phyloP scores from a whole-genome alignment of 1,284 basidiomycete genomes.

The Quambalaria eucalypti region DNA sequence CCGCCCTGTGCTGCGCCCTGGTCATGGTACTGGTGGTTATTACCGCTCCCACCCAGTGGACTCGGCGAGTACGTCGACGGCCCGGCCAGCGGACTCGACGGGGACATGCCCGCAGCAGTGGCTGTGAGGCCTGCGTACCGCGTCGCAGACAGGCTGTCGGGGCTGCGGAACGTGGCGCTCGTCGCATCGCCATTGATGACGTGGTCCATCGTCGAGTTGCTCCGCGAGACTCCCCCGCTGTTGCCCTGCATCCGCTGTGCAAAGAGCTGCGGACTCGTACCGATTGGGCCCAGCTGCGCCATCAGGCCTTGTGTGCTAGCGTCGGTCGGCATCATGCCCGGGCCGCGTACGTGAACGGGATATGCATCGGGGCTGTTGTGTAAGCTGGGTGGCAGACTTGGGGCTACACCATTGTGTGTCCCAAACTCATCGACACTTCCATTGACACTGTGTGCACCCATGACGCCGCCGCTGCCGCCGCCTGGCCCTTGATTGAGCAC shows the following conservation, averaged over 20 bases:
- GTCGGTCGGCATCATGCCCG: neutral
- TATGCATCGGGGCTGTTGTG: slow-evolving; percentile 10
- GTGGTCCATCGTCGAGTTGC: no score
- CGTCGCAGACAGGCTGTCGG: no score
- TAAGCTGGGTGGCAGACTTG: slow-evolving; percentile 5
- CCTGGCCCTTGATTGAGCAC: slow-evolving; percentile 25
- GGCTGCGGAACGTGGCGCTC: no score
- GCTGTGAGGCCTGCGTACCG: no score
- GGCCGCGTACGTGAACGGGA: slow-evolving; percentile 12
- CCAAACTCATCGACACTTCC: slow-evolving; percentile 1
- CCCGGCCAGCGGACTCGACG: no score
- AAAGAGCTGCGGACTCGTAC: slow-evolving; percentile 27
- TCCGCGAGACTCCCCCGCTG: slow-evolving; percentile 6
- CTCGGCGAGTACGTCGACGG: no score
- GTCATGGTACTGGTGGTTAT: no score
- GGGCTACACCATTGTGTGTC: neutral
- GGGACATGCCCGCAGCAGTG: no score
- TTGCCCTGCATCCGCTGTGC: slow-evolving; percentile 18
- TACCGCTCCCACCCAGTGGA: no score
- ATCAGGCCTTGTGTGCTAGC: neutral
- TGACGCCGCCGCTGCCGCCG: slow-evolving; percentile 7
- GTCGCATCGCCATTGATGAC: no score
- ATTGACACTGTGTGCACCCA: neutral
- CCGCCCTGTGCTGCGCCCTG: neutral
- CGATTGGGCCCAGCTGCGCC: slow-evolving; percentile 30